These are phyloP conservation scores for Cronartium ribicola DNA, from an alignment of 1,284 basidiomycete species.

Conservation along the genomic window DNA sequence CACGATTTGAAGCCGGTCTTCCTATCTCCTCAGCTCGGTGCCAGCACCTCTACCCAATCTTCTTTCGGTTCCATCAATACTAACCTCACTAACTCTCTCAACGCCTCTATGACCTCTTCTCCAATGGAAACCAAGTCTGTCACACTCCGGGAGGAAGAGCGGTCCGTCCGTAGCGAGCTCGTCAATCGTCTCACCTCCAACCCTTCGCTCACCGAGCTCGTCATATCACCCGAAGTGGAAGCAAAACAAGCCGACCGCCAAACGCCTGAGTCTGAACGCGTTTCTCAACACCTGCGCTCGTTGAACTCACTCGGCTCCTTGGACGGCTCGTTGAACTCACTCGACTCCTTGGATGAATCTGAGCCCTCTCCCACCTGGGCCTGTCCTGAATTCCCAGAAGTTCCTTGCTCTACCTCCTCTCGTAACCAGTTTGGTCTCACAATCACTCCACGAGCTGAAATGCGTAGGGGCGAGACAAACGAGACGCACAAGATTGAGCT, in stretches of 20 bases:
- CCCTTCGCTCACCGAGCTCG: not conserved
- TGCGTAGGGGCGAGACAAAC: no score
- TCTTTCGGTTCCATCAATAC: not conserved
- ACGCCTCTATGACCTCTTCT: not conserved
- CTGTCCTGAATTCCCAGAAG: not conserved
- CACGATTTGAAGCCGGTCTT: not conserved
- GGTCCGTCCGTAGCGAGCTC: not conserved
- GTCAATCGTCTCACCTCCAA: not conserved
- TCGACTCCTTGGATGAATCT: not conserved
- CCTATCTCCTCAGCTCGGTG: not conserved
- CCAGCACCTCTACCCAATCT: not conserved
- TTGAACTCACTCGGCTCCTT: not conserved
- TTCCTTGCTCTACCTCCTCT: not conserved
- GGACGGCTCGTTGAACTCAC: not conserved
- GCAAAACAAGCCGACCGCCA: not conserved
- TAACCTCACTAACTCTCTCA: not conserved
- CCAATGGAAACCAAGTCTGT: not conserved
- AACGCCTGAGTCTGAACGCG: not conserved
- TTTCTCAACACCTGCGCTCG: not conserved
- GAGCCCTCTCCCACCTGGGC: not conserved
- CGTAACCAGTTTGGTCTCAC: not conserved
- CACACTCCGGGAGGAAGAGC: not conserved
- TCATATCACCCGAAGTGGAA: not conserved
- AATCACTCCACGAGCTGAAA: no score
- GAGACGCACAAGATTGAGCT: no score